phyloP scores from a whole-genome alignment of 2,329 filamentous ascomycete genomes.

The Pyrenochaeta sp. region DNA sequence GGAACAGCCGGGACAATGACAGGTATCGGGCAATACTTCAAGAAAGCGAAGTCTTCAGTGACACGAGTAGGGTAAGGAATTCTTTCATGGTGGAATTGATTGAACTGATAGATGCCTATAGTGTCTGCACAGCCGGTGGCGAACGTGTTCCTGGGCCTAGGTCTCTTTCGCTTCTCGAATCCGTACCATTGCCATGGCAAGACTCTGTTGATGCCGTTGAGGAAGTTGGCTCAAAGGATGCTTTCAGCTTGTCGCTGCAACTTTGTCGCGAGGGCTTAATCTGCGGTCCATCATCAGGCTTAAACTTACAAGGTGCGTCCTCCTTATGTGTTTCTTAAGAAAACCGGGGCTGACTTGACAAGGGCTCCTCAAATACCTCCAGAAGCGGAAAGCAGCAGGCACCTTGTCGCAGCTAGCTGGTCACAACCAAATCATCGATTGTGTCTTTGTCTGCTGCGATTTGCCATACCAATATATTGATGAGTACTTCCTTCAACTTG shows the following conservation, averaged over 20 bases:
- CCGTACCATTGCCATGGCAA: constrained; percentile 66
- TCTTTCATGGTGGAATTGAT: neutral
- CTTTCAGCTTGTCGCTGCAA: constrained; percentile 61
- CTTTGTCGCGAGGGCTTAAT: constrained; percentile 66
- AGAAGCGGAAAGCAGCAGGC: constrained; percentile 17
- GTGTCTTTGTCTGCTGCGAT: constrained; percentile 66
- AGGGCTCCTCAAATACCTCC: constrained; percentile 25
- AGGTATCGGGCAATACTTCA: constrained; percentile 32
- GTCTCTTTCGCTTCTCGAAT: constrained; percentile 57
- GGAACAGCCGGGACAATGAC: constrained; percentile 59
- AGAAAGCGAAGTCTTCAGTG: constrained; percentile 25
- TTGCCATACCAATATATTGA: constrained; percentile 69
- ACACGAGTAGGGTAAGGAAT: constrained; percentile 21
- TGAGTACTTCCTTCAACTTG: constrained; percentile 66
- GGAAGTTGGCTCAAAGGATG: constrained; percentile 63
- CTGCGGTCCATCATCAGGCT: constrained; percentile 68
- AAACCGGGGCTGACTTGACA: neutral
- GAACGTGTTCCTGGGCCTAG: constrained; percentile 67
- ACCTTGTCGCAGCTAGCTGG: constrained; percentile 16
- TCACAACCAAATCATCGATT: constrained; percentile 17
- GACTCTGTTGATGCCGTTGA: constrained; percentile 63
- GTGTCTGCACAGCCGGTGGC: constrained; percentile 64
- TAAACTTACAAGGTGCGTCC: constrained; percentile 61
- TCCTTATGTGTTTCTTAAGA: constrained; percentile 9
- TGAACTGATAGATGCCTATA: constrained; percentile 23